phyloP scores from a whole-genome alignment of 2,329 filamentous ascomycete genomes.

The Chaetoscypha palmicola region DNA sequence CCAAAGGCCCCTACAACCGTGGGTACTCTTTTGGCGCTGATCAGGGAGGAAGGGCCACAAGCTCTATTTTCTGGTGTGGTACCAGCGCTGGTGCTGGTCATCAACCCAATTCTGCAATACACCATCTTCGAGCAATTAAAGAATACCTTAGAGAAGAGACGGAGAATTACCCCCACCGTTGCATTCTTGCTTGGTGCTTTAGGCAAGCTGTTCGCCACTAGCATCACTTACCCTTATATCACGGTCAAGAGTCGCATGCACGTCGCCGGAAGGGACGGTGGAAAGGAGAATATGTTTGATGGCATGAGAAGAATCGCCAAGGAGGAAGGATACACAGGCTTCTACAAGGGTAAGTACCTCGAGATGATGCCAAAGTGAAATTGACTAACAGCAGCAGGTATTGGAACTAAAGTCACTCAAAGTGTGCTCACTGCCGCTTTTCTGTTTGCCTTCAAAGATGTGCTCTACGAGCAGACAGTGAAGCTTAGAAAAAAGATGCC shows the following conservation, averaged over 20 bases:
- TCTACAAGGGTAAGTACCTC: conserved; percentile 73
- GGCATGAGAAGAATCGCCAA: conserved; percentile 72
- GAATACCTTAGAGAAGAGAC: conserved; percentile 72
- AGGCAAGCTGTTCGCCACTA: conserved; percentile 90
- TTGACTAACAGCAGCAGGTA: conserved; percentile 48
- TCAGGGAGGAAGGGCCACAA: conserved; percentile 75
- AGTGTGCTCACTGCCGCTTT: conserved; percentile 95
- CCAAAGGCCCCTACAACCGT: conserved; percentile 65
- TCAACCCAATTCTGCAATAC: conserved; percentile 98
- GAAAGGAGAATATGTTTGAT: conserved; percentile 72
- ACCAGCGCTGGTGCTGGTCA: conserved; percentile 86
- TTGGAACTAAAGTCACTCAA: conserved; percentile 93
- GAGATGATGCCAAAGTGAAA: not conserved
- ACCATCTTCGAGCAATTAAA: conserved; percentile 98
- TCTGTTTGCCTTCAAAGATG: conserved; percentile 96
- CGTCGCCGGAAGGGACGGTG: conserved; percentile 70
- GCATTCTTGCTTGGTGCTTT: conserved; percentile 88
- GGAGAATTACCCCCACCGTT: conserved; percentile 71
- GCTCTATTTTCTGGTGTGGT: conserved; percentile 89
- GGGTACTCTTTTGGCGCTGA: conserved; percentile 69
- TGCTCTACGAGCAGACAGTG: conserved; percentile 77
- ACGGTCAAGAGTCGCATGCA: conserved; percentile 98
- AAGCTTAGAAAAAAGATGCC: conserved; percentile 45
- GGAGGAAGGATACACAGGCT: conserved; percentile 84
- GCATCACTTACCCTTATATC: conserved; percentile 96